phyloP scores from a whole-genome alignment of 345 rosid species.

The Rubroshorea leprosula region DNA sequence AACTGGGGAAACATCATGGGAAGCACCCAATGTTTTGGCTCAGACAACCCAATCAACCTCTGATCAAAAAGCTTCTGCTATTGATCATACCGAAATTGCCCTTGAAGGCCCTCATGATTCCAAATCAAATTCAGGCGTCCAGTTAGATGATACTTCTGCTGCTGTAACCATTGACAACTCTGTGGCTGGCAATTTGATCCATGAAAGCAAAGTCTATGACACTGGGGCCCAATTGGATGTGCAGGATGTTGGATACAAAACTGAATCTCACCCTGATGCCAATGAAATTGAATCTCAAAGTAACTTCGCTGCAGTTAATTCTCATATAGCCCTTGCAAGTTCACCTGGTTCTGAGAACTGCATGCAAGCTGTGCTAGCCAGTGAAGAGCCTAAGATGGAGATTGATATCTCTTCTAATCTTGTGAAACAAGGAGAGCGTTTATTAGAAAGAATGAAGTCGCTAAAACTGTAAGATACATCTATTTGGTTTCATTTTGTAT shows the following conservation, averaged over 20 bases:
- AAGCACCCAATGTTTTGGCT: constrained; percentile 53
- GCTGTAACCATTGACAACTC: constrained; percentile 10
- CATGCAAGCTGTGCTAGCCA: constrained; percentile 18
- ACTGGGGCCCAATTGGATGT: constrained; percentile 18
- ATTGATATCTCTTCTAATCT: constrained; percentile 45
- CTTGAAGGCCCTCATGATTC: constrained; percentile 24
- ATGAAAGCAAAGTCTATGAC: constrained; percentile 25
- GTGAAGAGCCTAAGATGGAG: constrained; percentile 25
- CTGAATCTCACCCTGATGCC: constrained; percentile 26
- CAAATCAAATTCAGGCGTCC: constrained; percentile 22
- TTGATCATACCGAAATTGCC: constrained; percentile 30
- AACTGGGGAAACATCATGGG: constrained; percentile 99
- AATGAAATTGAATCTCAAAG: constrained; percentile 24
- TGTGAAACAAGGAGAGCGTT: constrained; percentile 43
- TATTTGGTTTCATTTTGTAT: constrained; percentile 16
- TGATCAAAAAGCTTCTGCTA: constrained; percentile 21
- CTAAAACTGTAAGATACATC: constrained; percentile 51
- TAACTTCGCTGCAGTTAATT: constrained; percentile 23
- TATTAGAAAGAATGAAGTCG: constrained; percentile 70
- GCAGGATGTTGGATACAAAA: constrained; percentile 23
- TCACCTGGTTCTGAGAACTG: constrained; percentile 19
- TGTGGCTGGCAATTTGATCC: constrained; percentile 18
- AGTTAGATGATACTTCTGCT: constrained; percentile 31
- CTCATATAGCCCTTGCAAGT: constrained; percentile 19
- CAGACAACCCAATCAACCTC: constrained; percentile 30